These are phyloP conservation scores for Naematelia encephala DNA, from an alignment of 768 basidiomycete genomes.

Conservation along the genomic window DNA sequence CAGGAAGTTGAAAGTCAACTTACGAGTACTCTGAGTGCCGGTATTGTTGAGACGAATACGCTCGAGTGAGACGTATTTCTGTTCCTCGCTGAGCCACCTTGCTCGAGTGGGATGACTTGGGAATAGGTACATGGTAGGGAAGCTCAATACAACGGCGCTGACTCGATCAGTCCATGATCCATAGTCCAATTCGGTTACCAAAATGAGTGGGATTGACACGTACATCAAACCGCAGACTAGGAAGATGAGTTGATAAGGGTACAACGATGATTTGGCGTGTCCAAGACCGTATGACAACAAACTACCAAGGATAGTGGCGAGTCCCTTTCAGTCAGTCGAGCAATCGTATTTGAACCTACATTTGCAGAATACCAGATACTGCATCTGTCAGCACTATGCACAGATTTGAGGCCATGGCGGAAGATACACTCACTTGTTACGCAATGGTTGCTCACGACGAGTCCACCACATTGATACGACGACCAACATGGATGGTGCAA, in stretches of 20 bases:
- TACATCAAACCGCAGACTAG: conserved; percentile 53
- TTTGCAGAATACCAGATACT: conserved; percentile 51
- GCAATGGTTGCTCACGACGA: conserved; percentile 55
- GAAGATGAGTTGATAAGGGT: conserved; percentile 55
- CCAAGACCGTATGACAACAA: conserved; percentile 55
- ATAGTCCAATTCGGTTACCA: no score
- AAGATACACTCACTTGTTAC: conserved; percentile 34
- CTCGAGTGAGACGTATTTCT: conserved; percentile 47
- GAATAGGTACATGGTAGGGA: conserved; percentile 35
- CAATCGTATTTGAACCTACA: no score
- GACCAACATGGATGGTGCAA: conserved; percentile 56
- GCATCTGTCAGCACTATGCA: background rate
- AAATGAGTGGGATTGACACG: no score
- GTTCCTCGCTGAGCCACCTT: conserved; percentile 26
- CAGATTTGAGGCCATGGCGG: background rate
- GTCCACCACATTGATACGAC: conserved; percentile 57
- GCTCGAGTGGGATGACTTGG: conserved; percentile 47
- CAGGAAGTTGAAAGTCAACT: no score
- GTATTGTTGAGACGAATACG: conserved; percentile 26
- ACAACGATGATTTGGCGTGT: conserved; percentile 50
- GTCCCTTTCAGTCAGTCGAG: no score
- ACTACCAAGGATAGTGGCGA: conserved; percentile 55
- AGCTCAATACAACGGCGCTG: conserved; percentile 14
- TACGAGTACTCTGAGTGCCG: conserved; percentile 21
- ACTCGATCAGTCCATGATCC: conserved; percentile 20